Conservation (phyloP, 2,329 filamentous ascomycete genomes). For the Calonectria pteridis region DNA sequence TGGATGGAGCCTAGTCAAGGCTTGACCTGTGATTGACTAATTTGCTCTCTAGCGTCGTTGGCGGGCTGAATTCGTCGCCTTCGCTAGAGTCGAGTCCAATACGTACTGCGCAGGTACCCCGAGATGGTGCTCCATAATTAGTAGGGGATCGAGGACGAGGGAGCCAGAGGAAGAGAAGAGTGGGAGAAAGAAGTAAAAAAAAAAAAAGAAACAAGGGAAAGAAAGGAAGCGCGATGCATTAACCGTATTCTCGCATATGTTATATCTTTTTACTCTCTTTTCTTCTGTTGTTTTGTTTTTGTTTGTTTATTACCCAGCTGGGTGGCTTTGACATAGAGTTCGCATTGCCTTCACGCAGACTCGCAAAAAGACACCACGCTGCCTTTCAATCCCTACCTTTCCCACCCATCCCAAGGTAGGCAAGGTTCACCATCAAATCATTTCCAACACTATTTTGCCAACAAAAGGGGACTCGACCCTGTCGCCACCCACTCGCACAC, state of each 20-base stretch:
- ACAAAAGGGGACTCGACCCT: slow-evolving; percentile 8
- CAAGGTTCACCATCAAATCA: slow-evolving; percentile 8
- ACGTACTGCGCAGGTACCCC: slow-evolving; percentile 9
- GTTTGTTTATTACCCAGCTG: slow-evolving; percentile 3
- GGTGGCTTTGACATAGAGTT: not conserved
- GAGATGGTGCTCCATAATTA: slow-evolving; percentile 3
- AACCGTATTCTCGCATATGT: not conserved
- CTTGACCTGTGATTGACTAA: slow-evolving; percentile 19
- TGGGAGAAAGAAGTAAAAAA: not conserved
- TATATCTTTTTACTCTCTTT: not conserved
- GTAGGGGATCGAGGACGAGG: not conserved
- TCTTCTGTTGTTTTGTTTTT: not conserved
- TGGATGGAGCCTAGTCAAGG: slow-evolving; percentile 20
- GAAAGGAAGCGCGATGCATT: not conserved
- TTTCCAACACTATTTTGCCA: slow-evolving; percentile 7
- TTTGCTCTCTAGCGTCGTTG: slow-evolving; percentile 19
- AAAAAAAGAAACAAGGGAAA: not conserved
- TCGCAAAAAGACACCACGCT: slow-evolving; percentile 6
- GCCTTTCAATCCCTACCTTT: not conserved
- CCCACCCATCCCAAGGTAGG: slow-evolving; percentile 8
- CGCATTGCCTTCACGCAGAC: slow-evolving; percentile 9
- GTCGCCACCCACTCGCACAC: slow-evolving; percentile 13
- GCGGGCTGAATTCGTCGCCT: slow-evolving; percentile 25
- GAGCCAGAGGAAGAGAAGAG: not conserved
- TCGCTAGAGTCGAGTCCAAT: slow-evolving; percentile 9